A percentile compares a stretch with the other conserved stretches of the same genome.
Conservation (phyloP, 2,329 filamentous ascomycete species). For the Aspergillus sp. region DNA sequence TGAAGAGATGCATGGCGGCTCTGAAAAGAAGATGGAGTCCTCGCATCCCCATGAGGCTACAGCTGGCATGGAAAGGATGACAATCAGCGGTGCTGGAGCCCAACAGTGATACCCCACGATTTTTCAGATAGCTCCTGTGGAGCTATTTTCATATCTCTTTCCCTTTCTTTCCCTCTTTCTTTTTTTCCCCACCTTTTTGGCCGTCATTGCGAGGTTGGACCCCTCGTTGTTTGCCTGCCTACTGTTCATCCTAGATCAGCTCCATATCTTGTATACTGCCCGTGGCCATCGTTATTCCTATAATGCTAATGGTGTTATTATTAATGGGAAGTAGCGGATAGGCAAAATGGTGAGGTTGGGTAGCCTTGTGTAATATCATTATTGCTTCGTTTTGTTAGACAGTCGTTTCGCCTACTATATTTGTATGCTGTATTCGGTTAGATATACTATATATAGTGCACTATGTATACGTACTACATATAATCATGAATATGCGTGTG, state of each 20-base stretch:
- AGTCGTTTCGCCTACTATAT: neutral
- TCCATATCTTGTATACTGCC: neutral
- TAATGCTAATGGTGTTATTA: conserved; percentile 3
- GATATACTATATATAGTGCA: too few relatives aligned
- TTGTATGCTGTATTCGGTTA: neutral
- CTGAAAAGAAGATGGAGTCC: neutral
- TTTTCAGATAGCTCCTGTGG: neutral
- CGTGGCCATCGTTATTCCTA: neutral
- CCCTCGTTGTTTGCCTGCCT: neutral
- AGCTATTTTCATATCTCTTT: neutral
- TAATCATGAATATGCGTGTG: neutral
- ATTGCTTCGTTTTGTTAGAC: neutral
- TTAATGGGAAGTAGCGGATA: neutral
- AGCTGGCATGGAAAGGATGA: neutral
- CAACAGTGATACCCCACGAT: neutral
- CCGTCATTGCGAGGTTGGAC: neutral
- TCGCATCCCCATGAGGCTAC: neutral
- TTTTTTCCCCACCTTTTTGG: neutral
- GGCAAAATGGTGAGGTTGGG: neutral
- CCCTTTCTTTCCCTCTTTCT: neutral
- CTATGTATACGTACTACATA: too few relatives aligned
- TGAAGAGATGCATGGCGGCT: conserved; percentile 13
- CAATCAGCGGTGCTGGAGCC: neutral
- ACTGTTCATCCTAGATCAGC: neutral
- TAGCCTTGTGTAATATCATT: neutral